Evolutionary conservation across 2,329 filamentous ascomycete genomes (phyloP).

Genomic region (Peltaster fructicola): DNA sequence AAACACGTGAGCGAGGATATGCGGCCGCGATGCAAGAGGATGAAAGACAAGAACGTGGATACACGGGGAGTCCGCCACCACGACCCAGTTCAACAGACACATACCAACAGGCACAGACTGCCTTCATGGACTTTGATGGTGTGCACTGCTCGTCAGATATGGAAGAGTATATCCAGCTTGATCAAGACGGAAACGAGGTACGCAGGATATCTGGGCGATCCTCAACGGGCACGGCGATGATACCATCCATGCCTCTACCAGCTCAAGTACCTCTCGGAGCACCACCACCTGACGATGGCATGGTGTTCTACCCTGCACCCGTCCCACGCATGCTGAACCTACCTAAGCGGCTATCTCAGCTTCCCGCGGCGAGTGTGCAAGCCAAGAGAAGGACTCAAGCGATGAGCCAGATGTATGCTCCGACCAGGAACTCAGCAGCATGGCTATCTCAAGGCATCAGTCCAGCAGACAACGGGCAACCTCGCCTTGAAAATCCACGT

Average conservation of each 20-base stretch:
- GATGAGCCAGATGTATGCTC: conserved; percentile 25
- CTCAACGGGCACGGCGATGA: conserved; percentile 27
- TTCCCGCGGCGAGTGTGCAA: conserved; percentile 43
- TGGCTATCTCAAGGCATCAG: conserved; percentile 5
- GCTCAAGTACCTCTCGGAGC: conserved; percentile 23
- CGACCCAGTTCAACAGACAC: conserved; percentile 40
- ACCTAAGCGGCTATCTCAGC: conserved; percentile 68
- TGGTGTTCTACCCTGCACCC: conserved; percentile 90
- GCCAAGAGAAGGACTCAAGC: conserved; percentile 60
- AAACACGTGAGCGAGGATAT: neutral
- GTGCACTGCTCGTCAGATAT: conserved; percentile 49
- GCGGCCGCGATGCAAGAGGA: conserved; percentile 2
- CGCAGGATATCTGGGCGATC: conserved; percentile 15
- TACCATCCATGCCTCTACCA: conserved; percentile 37
- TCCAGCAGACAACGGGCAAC: conserved; percentile 8
- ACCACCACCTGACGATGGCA: conserved; percentile 51
- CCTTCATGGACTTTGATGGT: conserved; percentile 70
- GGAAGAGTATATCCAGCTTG: conserved; percentile 17
- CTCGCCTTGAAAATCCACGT: no score
- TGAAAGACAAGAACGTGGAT: conserved; percentile 3
- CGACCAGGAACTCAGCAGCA: conserved; percentile 34
- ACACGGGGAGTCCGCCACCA: conserved; percentile 14
- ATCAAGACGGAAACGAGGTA: conserved; percentile 17
- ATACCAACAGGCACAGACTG: conserved; percentile 44
- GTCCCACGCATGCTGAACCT: conserved; percentile 88